phyloP scores from a whole-genome alignment of 495 filamentous ascomycete genomes.

The Aspergillus taichungensis region DNA sequence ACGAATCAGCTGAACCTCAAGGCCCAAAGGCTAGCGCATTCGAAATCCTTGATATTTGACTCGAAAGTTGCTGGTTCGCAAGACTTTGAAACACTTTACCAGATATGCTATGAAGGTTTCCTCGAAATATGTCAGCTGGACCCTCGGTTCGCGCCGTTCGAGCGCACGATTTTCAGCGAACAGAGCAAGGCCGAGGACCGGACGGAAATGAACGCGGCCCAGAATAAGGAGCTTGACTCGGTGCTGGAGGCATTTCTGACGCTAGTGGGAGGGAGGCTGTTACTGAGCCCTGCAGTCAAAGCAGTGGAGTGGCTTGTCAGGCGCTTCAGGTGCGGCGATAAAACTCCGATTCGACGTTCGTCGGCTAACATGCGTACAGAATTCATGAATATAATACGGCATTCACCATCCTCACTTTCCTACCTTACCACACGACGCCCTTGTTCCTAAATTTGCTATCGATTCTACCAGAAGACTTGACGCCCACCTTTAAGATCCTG shows the following conservation, averaged over 20 bases:
- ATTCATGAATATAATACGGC: constrained; percentile 84
- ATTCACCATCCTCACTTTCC: constrained; percentile 72
- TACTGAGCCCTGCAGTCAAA: constrained; percentile 78
- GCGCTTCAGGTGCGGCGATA: constrained; percentile 64
- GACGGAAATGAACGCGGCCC: constrained; percentile 65
- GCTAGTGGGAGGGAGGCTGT: constrained; percentile 62
- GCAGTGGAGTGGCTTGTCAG: constrained; percentile 91
- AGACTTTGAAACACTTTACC: constrained; percentile 78
- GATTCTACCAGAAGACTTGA: constrained; percentile 64
- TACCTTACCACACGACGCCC: constrained; percentile 81
- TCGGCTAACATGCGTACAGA: constrained; percentile 42
- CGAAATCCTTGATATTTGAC: constrained; percentile 87
- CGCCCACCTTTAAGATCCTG: constrained; percentile 72
- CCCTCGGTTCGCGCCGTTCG: constrained; percentile 58
- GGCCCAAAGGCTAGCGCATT: constrained; percentile 78
- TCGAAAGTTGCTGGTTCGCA: constrained; percentile 70
- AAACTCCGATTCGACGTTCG: neutral
- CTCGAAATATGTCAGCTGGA: constrained; percentile 85
- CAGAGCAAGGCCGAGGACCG: constrained; percentile 84
- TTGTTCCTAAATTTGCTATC: constrained; percentile 74
- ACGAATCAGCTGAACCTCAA: constrained; percentile 78
- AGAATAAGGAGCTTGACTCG: constrained; percentile 72
- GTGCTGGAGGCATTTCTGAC: constrained; percentile 74
- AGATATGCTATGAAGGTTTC: constrained; percentile 80
- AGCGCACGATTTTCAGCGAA: constrained; percentile 72